Evolutionary conservation across 306 rosid species (phyloP), one percentile per base, ranked within the genome.

Genomic region (Geum urbanum): DNA sequence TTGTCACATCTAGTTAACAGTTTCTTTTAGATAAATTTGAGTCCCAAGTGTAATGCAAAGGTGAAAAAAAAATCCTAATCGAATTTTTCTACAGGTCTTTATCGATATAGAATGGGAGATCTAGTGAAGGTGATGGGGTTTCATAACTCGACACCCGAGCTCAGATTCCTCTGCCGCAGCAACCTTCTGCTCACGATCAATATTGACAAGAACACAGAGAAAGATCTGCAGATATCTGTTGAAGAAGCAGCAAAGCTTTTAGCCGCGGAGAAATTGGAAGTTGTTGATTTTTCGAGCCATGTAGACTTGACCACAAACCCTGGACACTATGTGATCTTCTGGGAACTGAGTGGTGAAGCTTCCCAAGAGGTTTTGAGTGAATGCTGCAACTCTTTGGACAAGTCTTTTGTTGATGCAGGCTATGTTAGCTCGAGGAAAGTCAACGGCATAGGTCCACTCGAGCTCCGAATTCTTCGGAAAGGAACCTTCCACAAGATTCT

Each of bases 171-270:
- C 8, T 65, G 96, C 22, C 54, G 99, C 35, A 82, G 86, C 50
- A 80, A 81, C 64, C 92, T 95, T 56, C 79, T 95, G 47, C 95
- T 89, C 0, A 87, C 65, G 2, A 76, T 95, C 40, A 84, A 89
- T 84, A 95, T 89, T 0, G 99, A 95, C 87, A 95, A 95, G 87
- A 91, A 83, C 85, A 91, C 95, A 0, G 99, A 95, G 79, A 83
- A 58, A 24, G 99, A 95, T 79, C 65, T 95, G 12, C 99, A 87
- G 37, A 16, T 83, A 40, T 71, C 96, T 2, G 97, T 95, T 51
- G 99, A 87, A 69, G 73, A 80, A 57, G 95, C 95, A 5, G 81
- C 83, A 0, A 79, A 76, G 55, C 22, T 83, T 5, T 66, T 91
- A 48, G 87, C 90, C 2, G 91, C 67, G 18, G 92, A 88, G 40